Evolutionary conservation across 805 yeast genomes (phyloP).

Genomic region (Candida alai): DNA sequence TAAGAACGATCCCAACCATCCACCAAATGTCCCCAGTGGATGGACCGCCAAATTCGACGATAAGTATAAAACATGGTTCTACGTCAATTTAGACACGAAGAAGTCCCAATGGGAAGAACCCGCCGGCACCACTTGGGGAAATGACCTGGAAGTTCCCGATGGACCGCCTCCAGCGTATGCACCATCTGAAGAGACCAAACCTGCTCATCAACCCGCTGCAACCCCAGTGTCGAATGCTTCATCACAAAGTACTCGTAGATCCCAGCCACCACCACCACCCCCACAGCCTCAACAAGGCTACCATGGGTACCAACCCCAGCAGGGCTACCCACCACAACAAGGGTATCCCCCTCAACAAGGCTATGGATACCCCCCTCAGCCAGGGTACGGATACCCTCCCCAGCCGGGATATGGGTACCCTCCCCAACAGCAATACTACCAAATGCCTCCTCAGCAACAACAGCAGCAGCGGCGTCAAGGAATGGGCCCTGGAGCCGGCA

Average conservation of each 20-base stretch:
- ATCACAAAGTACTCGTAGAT: neutral
- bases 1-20: slow-evolving; percentile 23
- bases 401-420: slow-evolving; percentile 15
- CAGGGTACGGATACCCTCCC: slow-evolving; percentile 17
- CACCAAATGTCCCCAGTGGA: slow-evolving; percentile 59
- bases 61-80: slow-evolving; percentile 70
- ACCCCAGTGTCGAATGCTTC: neutral
- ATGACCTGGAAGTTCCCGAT: slow-evolving; percentile 12
- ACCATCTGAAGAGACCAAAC: slow-evolving; percentile 12
- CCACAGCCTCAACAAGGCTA: slow-evolving; percentile 19
- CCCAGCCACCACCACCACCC: slow-evolving; percentile 3
- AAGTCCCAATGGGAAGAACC: slow-evolving; percentile 93
- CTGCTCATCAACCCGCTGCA: slow-evolving; percentile 6
- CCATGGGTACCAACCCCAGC: slow-evolving; percentile 28
- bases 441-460: slow-evolving; percentile 15
- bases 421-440: slow-evolving; percentile 17
- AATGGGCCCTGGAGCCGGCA: slow-evolving; percentile 39
- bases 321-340: slow-evolving; percentile 27
- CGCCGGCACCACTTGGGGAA: slow-evolving; percentile 36
- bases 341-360: slow-evolving; percentile 13
- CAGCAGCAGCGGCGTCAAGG: slow-evolving; percentile 17
- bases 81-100: slow-evolving; percentile 68
- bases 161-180: slow-evolving; percentile 45
- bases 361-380: slow-evolving; percentile 14
- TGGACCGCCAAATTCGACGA: slow-evolving; percentile 76